A percentile compares a stretch with the other conserved stretches of the same genome.
phyloP scores from a whole-genome alignment of 2,329 filamentous ascomycete genomes.

The Colletotrichum tropicicola region DNA sequence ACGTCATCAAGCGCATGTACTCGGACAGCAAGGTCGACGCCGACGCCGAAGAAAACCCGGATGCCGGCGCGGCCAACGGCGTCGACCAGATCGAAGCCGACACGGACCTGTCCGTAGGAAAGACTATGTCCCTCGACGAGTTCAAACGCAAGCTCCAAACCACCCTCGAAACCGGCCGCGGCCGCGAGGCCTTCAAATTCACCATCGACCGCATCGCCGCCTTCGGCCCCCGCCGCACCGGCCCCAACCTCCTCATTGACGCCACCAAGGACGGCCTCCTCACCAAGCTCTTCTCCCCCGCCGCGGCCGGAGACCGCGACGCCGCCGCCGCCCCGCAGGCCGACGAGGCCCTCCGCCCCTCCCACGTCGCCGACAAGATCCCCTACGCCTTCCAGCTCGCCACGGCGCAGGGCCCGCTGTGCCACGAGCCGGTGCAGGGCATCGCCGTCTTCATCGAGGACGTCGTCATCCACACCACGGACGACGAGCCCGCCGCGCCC shows the following conservation, averaged over 20 bases:
- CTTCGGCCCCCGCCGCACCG: constrained; percentile 86
- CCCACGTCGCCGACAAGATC: constrained; percentile 89
- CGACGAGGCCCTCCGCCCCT: constrained; percentile 62
- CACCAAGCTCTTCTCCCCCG: constrained; percentile 69
- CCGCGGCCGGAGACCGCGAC: constrained; percentile 39
- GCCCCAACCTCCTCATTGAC: constrained; percentile 91
- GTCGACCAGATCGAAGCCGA: constrained; percentile 57
- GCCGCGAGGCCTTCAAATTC: constrained; percentile 79
- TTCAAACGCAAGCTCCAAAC: constrained; percentile 78
- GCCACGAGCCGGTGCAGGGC: constrained; percentile 92
- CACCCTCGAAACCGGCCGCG: constrained; percentile 76
- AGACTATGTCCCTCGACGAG: constrained; percentile 75
- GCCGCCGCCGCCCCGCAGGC: constrained; percentile 45
- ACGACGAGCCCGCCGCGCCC: constrained; percentile 57
- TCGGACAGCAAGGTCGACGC: constrained; percentile 67
- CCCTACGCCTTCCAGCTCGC: constrained; percentile 94
- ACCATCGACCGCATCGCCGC: constrained; percentile 84
- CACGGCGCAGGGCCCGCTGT: constrained; percentile 87
- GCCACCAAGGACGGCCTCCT: constrained; percentile 77
- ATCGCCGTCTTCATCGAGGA: constrained; percentile 91
- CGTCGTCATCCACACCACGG: constrained; percentile 63
- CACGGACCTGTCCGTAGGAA: constrained; percentile 63
- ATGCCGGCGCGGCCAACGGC: constrained; percentile 33
- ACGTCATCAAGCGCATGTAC: constrained; percentile 82
- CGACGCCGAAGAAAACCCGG: constrained; percentile 44